Evolutionary conservation across 345 rosid species (phyloP), one percentile per base, ranked within the genome.

Genomic region (Lumnitzera racemosa): DNA sequence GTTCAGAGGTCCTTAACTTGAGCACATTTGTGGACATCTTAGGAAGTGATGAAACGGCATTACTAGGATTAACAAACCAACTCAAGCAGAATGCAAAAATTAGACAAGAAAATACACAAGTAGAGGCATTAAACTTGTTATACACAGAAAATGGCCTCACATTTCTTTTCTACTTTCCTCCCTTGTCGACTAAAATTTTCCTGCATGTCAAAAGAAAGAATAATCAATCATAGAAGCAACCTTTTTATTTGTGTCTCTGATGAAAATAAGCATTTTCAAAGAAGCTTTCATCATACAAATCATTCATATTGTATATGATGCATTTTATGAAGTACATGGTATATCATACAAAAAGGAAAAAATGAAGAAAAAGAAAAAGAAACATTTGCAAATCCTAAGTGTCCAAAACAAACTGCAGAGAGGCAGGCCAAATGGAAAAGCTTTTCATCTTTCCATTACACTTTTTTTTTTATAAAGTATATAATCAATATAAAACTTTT

Each of bases 121-220:
- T 9, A 36, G 11, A 36, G 7, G 43, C 20, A 14, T 49, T 49
- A 13, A 53, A 60, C 51, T 36, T 17, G 12, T 53, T 50, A 58
- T 55, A 50, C 60, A 24, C 17, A 47, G 15, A 49, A 55, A 57
- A 8, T 27, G 13, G 43, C 25, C 43, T 73, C 74, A 82, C 90
- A 53, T 68, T 76, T 80, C 49, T 65, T 81, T 58, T 69, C 82
- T 8, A 49, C 75, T 70, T 65, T 80, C 31, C 72, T 75, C 49
- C 58, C 71, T 53, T 61, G 70, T 51, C 73, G 57, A 8, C 63
- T 61, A 49, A 60, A 69, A 53, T 73, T 79, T 57, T 76, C 85
- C 85, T 82, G 83, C 58, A 36, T 5, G 43, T 36, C 5, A 65
- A 66, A 67, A 55, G 47, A 49, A 54, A 51, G 12, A 13, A 49